These are phyloP conservation scores for Hypoxylon sp. DNA, from an alignment of 2,329 filamentous ascomycete species.

Conservation along the genomic window DNA sequence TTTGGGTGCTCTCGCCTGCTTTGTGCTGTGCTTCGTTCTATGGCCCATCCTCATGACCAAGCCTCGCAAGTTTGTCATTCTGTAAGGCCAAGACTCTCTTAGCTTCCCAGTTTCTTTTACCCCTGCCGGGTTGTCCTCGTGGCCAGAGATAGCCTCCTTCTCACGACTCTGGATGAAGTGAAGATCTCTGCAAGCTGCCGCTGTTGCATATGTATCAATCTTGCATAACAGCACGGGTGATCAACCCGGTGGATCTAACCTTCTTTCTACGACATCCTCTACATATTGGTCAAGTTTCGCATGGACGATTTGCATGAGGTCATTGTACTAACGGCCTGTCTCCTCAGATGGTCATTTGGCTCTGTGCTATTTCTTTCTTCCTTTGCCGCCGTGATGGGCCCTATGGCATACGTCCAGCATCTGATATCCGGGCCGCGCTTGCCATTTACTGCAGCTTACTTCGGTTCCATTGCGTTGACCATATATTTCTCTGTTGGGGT, in stretches of 20 bases:
- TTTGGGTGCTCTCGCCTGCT: slow-evolving; percentile 88
- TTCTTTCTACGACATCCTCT: slow-evolving; percentile 40
- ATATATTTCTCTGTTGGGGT: slow-evolving; percentile 94
- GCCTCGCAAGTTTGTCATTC: slow-evolving; percentile 93
- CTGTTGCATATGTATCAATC: slow-evolving; percentile 50
- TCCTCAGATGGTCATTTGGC: slow-evolving; percentile 89
- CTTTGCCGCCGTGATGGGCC: slow-evolving; percentile 96
- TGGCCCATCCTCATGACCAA: slow-evolving; percentile 85
- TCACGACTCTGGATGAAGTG: slow-evolving; percentile 35
- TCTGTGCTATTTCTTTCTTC: slow-evolving; percentile 90
- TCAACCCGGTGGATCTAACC: slow-evolving; percentile 45
- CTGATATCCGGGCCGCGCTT: slow-evolving; percentile 85
- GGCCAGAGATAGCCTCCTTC: slow-evolving; percentile 26
- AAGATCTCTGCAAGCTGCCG: slow-evolving; percentile 51
- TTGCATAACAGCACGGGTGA: slow-evolving; percentile 46
- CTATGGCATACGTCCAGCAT: slow-evolving; percentile 84
- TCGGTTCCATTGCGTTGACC: slow-evolving; percentile 90
- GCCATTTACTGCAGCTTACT: slow-evolving; percentile 94
- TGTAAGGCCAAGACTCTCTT: slow-evolving; percentile 73
- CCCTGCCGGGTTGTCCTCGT: slow-evolving; percentile 38
- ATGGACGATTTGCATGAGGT: slow-evolving; percentile 22
- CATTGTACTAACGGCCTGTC: slow-evolving; percentile 50
- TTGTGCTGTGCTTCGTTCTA: slow-evolving; percentile 91
- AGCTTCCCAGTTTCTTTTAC: slow-evolving; percentile 33
- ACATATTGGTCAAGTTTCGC: slow-evolving; percentile 15